Base-by-base conservation (phyloP, 345 rosid species). In the Salix koriyanagi region DNA sequence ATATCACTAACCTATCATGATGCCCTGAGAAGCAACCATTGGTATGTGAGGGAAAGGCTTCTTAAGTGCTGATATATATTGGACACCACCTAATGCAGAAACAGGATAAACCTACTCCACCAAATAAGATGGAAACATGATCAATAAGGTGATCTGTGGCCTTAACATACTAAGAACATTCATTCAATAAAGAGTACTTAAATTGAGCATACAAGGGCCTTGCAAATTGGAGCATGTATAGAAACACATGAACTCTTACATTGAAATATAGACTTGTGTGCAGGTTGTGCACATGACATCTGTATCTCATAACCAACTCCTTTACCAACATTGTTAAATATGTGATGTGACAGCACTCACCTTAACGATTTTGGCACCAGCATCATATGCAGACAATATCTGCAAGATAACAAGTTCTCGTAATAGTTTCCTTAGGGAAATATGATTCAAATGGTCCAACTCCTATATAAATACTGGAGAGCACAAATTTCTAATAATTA, bases 1-100 rank as follows among this genome's bases (percentile, higher is more conserved):
- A 28, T 58, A 71, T 39, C 18, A 69, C 87, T 13, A 18, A 88
- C 92, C 92, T 86, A 85, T 70, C 25, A 71, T 81, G 75, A 89
- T 77, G 84, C 91, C 93, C 79, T 90, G 90, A 71, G 91, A 88
- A 75, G 90, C 93, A 79, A 88, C 82, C 88, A 90, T 81, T 64
- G 87, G 83, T 75, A 88, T 88, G 86, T 85, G 81, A 76, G 83
- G 65, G 69, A 90, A 90, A 70, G 90, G 93, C 85, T 84, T 90
- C 86, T 79, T 80, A 23, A 88, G 79, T 61, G 91, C 89, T 65
- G 90, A 82, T 74, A 86, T 81, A 74, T 84, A 90, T 32, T 23
- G 81, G 61, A 71, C 62, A 60, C 90, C 90, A 60, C 91, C 93
- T 65, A 88, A 74, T 10, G 86, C 84, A 23, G 93, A 86, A 81